phyloP scores from a whole-genome alignment of 176 grass and related monocot genomes.

The Oryza brachyantha region DNA sequence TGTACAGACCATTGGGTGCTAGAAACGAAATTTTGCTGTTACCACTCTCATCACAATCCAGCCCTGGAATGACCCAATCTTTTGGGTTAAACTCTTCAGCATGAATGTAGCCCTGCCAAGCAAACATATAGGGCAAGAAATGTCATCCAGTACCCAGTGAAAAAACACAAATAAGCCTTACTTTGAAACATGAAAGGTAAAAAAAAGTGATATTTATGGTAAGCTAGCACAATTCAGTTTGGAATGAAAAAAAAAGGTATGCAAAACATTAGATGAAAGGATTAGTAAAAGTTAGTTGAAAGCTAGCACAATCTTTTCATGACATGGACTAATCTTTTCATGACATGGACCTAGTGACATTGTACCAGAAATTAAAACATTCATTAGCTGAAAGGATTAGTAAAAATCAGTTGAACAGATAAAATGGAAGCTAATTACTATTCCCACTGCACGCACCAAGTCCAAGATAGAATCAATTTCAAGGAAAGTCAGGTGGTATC shows the following conservation, averaged over 20 bases:
- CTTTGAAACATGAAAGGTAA: not conserved
- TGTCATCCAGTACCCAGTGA: conserved; percentile 16
- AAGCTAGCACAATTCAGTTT: not conserved
- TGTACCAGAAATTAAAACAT: not conserved
- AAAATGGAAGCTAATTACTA: not conserved
- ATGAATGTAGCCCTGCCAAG: conserved; percentile 66
- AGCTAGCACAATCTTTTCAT: not conserved
- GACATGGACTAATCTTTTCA: too few relatives aligned
- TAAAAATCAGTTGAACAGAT: not conserved
- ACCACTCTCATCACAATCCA: conserved; percentile 16
- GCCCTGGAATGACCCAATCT: conserved; percentile 61
- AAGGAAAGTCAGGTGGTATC: too few relatives aligned
- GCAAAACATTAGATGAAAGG: too few relatives aligned
- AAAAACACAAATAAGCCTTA: not conserved
- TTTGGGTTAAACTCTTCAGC: conserved; percentile 48
- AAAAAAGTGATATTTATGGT: not conserved
- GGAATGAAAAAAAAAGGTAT: too few relatives aligned
- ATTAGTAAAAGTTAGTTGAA: too few relatives aligned
- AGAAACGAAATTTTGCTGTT: conserved; percentile 16
- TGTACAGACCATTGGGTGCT: conserved; percentile 38
- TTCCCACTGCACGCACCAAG: not conserved
- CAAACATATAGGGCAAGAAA: not conserved
- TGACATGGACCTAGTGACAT: not conserved
- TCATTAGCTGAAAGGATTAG: not conserved
- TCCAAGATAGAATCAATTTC: not conserved